Evolutionary conservation across 495 filamentous ascomycete species (phyloP), one percentile per base, ranked within the genome.

Genomic region (Aspergillus asperescens): DNA sequence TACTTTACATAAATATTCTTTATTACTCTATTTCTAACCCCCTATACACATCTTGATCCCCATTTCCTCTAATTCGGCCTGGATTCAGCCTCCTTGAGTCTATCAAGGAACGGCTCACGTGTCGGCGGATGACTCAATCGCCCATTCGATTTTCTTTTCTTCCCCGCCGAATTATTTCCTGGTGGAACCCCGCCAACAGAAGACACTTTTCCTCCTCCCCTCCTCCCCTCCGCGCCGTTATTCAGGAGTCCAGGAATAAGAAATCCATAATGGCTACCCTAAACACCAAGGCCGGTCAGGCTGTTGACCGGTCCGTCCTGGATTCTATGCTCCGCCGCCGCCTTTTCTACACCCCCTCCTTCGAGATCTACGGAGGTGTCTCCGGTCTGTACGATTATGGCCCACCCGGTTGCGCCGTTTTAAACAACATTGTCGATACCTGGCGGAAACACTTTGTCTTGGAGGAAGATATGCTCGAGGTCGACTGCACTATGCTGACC

Each of bases 361-460:
- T 96, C 68, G 93, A 96, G 65, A 87, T 91, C 57, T 97, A 97
- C 63, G 86, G 87, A 62, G 89, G 89, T 63, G 86, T 90, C 27
- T 83, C 84, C 52, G 89, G 89, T 63, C 84, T 92, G 18, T 94
- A 84, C 68, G 89, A 94, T 61, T 90, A 88, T 70, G 88, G 89
- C 59, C 88, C 89, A 20, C 85, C 87, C 12, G 89, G 89, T 51
- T 89, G 86, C 62, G 77, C 87, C 27, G 74, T 92, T 48, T 78
- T 88, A 71, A 80, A 87, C 54, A 94, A 94, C 70, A 86, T 98
- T 62, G 75, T 96, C 60, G 91, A 96, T 59, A 56, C 79, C 49
- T 98, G 92, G 92, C 81, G 92, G 59, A 96, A 95, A 70, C 89
- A 93, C 66, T 93, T 93, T 61, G 79, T 93, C 32, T 76, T 88